phyloP scores from a whole-genome alignment of 2,329 filamentous ascomycete genomes.

The Cercospora sesami region DNA sequence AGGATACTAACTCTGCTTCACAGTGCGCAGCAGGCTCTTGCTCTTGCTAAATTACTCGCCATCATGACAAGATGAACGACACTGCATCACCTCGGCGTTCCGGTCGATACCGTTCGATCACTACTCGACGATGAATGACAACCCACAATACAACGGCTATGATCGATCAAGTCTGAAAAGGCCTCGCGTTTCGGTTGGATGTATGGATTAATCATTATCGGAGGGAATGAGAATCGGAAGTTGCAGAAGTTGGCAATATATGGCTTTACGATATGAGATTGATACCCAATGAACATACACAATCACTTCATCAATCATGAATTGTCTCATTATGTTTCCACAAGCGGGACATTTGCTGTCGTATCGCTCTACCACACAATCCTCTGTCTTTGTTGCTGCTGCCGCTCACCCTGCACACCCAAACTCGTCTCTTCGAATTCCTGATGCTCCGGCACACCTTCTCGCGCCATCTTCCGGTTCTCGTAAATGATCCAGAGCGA shows the following conservation, averaged over 20 bases:
- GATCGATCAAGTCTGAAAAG: not conserved
- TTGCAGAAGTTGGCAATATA: not conserved
- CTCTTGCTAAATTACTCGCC: slow-evolving; percentile 26
- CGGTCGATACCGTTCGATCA: not conserved
- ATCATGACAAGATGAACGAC: slow-evolving; percentile 9
- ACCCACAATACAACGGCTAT: not conserved
- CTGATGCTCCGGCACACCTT: slow-evolving; percentile 35
- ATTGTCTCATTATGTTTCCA: not conserved
- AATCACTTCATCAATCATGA: slow-evolving; percentile 1
- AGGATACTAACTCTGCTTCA: not conserved
- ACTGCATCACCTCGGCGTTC: slow-evolving; percentile 13
- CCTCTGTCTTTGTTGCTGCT: slow-evolving; percentile 13
- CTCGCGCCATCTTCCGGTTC: slow-evolving; percentile 60
- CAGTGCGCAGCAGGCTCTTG: slow-evolving; percentile 34
- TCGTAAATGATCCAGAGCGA: slow-evolving; percentile 59
- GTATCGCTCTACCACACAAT: not conserved
- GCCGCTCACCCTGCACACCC: slow-evolving; percentile 12
- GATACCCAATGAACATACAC: not conserved
- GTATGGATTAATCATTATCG: not conserved
- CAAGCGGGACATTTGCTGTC: too few species aligned
- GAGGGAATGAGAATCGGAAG: not conserved
- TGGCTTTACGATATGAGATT: not conserved
- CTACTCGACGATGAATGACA: not conserved
- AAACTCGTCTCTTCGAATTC: slow-evolving; percentile 29
- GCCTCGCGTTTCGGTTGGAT: not conserved